Evolutionary conservation across 352 stramenopile genomes (phyloP), one percentile per base, ranked within the genome.

Genomic region (Globisporangium recalcitrans): DNA sequence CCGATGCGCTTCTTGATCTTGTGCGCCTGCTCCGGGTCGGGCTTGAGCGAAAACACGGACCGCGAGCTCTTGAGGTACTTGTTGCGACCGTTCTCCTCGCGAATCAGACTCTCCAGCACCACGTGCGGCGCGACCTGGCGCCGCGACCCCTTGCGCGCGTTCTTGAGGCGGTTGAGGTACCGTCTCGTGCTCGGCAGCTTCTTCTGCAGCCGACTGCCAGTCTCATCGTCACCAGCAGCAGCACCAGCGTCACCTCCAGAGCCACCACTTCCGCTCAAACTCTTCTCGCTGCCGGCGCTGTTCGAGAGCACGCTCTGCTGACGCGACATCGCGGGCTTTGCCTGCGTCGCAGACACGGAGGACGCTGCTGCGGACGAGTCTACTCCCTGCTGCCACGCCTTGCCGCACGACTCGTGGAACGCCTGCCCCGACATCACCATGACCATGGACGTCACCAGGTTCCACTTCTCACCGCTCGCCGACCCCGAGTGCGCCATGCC

Each of bases 371-470:
- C 60, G 26, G 60, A 61, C 0, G 68, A 81, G 44, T 94, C 80
- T 9, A 91, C 71, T 21, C 79, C 80, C 53, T 92, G 86, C 63
- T 95, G 83, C 83, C 84, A 95, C 8, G 84, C 84, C 52, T 90
- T 92, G 42, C 76, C 86, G 68, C 86, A 95, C 13, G 86, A 90
- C 69, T 95, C 86, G 68, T 95, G 86, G 68, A 95, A 95, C 14
- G 76, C 82, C 62, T 93, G 78, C 1, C 86, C 82, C 13, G 81
- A 78, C 67, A 85, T 86, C 16, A 93, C 72, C 29, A 92, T 79
- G 27, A 95, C 86, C 74, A 89, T 91, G 0, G 86, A 95, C 40
- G 78, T 93, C 58, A 88, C 77, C 62, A 91, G 59, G 31, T 92
- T 90, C 86, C 86, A 95, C 65, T 91, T 92, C 59, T 95, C 84